Evolutionary conservation across 495 filamentous ascomycete genomes (phyloP).

Genomic region (Haplographium delicatum): DNA sequence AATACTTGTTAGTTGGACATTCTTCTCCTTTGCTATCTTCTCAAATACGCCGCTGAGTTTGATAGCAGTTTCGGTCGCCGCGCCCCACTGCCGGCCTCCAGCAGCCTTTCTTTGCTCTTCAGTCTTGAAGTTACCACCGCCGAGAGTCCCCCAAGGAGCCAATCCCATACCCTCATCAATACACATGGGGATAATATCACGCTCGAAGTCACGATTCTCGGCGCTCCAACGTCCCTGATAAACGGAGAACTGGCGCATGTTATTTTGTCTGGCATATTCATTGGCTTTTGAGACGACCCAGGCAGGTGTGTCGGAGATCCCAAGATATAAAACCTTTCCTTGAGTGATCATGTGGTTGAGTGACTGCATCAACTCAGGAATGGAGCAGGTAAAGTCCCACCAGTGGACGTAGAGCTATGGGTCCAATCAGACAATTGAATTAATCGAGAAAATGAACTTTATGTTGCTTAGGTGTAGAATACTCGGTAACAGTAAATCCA

Average conservation of each 20-base stretch:
- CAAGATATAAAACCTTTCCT: constrained; percentile 68
- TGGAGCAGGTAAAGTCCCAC: constrained; percentile 53
- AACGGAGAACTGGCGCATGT: constrained; percentile 58
- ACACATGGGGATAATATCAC: constrained; percentile 66
- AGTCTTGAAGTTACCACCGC: constrained; percentile 58
- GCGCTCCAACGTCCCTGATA: constrained; percentile 65
- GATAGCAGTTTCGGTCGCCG: constrained; percentile 30
- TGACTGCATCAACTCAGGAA: constrained; percentile 66
- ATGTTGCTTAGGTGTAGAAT: too few species aligned
- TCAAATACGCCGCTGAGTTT: constrained; percentile 54
- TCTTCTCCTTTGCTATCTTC: constrained; percentile 48
- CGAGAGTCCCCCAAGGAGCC: constrained; percentile 58
- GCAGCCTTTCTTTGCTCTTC: constrained; percentile 34
- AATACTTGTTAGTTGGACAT: constrained; percentile 47
- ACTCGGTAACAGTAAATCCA: too few species aligned
- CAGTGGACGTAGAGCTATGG: constrained; percentile 55
- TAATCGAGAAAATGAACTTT: too few species aligned
- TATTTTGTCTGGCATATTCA: constrained; percentile 59
- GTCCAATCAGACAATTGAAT: too few species aligned
- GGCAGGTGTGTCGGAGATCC: constrained; percentile 63
- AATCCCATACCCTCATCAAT: constrained; percentile 65
- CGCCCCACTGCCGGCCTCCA: constrained; percentile 16
- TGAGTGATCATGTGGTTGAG: constrained; percentile 52
- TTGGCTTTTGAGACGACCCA: constrained; percentile 67
- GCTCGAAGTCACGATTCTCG: constrained; percentile 58